phyloP scores from a whole-genome alignment of 2,329 filamentous ascomycete species.

The Nigrospora oryzae region DNA sequence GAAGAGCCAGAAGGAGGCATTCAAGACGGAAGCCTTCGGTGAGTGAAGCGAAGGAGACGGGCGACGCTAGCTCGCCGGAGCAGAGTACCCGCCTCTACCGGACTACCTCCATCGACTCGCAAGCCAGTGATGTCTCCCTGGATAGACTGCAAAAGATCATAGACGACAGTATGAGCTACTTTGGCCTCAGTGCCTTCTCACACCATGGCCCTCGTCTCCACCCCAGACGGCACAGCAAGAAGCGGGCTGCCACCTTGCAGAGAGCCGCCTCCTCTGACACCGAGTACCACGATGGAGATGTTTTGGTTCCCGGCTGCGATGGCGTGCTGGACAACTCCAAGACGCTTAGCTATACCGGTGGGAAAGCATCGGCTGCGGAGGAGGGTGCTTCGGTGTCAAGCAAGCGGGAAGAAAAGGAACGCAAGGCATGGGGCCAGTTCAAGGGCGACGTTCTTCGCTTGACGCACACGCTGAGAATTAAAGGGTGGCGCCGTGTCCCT shows the following conservation, averaged over 20 bases:
- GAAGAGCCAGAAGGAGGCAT: constrained; percentile 38
- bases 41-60: constrained; percentile 6
- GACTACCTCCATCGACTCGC: constrained; percentile 52
- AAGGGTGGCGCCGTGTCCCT: constrained; percentile 82
- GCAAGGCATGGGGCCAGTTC: constrained; percentile 74
- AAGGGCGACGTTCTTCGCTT: constrained; percentile 88
- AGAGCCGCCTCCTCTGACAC: constrained; percentile 68
- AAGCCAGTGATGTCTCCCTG: constrained; percentile 64
- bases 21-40: constrained; percentile 13
- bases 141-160: constrained; percentile 76
- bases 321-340: constrained; percentile 83
- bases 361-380: constrained; percentile 29
- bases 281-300: constrained; percentile 74
- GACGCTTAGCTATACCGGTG: constrained; percentile 68
- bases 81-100: constrained; percentile 17
- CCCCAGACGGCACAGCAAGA: constrained; percentile 32
- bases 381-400: constrained; percentile 31
- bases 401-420: constrained; percentile 54
- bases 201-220: constrained; percentile 30
- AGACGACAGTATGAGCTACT: constrained; percentile 52
- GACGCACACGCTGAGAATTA: constrained; percentile 79
- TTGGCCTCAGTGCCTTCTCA: constrained; percentile 39
- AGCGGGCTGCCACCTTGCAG: constrained; percentile 27
- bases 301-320: constrained; percentile 77
- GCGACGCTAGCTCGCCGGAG: constrained; percentile 5